A percentile compares a stretch with the other conserved stretches of the same genome.
Conservation (phyloP, 306 rosid species). For the Dalbergia cultrata region DNA sequence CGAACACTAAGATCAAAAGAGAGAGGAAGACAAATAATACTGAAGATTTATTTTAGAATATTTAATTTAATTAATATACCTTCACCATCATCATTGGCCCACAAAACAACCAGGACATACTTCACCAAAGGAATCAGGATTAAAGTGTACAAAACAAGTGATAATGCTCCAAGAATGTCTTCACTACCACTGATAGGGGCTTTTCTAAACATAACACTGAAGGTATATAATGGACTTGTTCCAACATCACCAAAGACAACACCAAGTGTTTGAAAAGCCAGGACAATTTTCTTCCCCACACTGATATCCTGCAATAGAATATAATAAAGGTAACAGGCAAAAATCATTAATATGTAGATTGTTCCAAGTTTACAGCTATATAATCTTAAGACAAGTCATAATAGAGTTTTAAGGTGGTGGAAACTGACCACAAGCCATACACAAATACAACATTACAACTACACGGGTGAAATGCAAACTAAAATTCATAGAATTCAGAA, state of each 20-base stretch:
- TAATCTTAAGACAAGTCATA: not conserved
- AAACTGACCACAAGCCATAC: slow-evolving; percentile 2
- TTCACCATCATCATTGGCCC: slow-evolving; percentile 99
- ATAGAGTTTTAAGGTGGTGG: not conserved
- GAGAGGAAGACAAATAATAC: not conserved
- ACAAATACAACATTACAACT: not conserved
- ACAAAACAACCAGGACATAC: slow-evolving; percentile 88
- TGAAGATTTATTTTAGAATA: slow-evolving; percentile 35
- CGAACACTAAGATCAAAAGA: slow-evolving; percentile 8
- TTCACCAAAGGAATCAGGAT: slow-evolving; percentile 92
- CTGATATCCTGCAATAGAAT: slow-evolving; percentile 75
- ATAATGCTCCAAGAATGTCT: slow-evolving; percentile 95
- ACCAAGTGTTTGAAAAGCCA: slow-evolving; percentile 96
- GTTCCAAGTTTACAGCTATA: slow-evolving; percentile 25
- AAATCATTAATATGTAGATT: not conserved
- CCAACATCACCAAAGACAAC: slow-evolving; percentile 99
- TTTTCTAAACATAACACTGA: slow-evolving; percentile 94
- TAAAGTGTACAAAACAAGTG: slow-evolving; percentile 90
- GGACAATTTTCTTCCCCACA: slow-evolving; percentile 71
- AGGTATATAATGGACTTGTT: slow-evolving; percentile 96
- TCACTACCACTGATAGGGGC: slow-evolving; percentile 87
- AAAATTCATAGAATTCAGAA: slow-evolving; percentile 30
- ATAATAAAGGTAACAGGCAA: slow-evolving; percentile 36
- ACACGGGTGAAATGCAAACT: not conserved
- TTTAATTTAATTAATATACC: slow-evolving; percentile 59